Conservation (phyloP, 2,329 filamentous ascomycete species). For the Colletotrichum echinochloae region DNA sequence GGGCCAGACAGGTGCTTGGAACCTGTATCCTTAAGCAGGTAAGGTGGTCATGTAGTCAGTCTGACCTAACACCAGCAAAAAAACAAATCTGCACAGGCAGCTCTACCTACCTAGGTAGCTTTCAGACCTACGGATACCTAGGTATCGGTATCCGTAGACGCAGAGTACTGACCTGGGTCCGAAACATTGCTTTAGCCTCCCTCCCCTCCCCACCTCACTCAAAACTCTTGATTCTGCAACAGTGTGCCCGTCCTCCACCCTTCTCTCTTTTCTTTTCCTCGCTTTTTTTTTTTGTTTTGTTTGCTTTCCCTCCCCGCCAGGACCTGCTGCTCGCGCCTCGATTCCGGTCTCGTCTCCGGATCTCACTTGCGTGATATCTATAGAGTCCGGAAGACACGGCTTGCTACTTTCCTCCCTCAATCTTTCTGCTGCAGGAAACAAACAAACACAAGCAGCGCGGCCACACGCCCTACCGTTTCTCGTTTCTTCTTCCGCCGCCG, state of each 20-base stretch:
- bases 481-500: background rate
- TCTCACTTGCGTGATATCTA: background rate
- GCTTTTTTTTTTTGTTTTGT: conserved; percentile 8
- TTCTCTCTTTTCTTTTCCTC: background rate
- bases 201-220: conserved; percentile 20
- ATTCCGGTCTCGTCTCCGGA: background rate
- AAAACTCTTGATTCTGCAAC: conserved; percentile 30
- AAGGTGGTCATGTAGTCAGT: background rate
- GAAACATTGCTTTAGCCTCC: conserved; percentile 18
- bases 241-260: background rate
- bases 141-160: background rate
- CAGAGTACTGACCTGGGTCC: background rate
- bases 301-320: background rate
- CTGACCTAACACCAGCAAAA: background rate
- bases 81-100: background rate
- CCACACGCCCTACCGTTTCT: background rate
- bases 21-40: too few species aligned
- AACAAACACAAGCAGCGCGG: background rate
- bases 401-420: background rate
- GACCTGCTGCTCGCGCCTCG: conserved; percentile 10
- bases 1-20: background rate
- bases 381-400: background rate
- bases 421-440: background rate
- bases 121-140: too few species aligned
- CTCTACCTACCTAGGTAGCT: too few species aligned